These are phyloP conservation scores for Calvatia gigantea DNA, from an alignment of 768 basidiomycete genomes.

Conservation along the genomic window DNA sequence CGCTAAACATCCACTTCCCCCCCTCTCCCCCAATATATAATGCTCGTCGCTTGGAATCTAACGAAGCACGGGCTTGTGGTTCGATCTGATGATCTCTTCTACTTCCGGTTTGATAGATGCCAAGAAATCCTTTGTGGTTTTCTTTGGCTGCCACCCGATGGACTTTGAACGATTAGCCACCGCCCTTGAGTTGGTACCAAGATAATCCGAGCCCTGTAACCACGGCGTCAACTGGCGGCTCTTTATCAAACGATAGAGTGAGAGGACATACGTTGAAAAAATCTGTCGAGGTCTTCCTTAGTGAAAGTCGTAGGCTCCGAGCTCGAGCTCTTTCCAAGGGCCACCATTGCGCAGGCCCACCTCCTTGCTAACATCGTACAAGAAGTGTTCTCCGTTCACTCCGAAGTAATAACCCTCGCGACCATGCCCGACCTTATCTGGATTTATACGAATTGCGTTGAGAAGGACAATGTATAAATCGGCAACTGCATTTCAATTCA, in stretches of 20 bases:
- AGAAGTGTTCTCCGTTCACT: conserved; percentile 43
- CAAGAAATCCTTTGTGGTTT: conserved; percentile 46
- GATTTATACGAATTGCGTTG: conserved; percentile 26
- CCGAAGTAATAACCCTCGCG: conserved; percentile 46
- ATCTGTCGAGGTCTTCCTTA: conserved; percentile 40
- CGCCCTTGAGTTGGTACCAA: conserved; percentile 38
- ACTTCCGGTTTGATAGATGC: conserved; percentile 45
- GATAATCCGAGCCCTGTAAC: conserved; percentile 13
- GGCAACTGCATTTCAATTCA: conserved; percentile 31
- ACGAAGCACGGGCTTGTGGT: background rate
- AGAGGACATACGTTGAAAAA: conserved; percentile 23
- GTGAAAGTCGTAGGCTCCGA: conserved; percentile 44
- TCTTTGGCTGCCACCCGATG: conserved; percentile 52
- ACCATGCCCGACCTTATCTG: conserved; percentile 35
- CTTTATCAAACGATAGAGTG: background rate
- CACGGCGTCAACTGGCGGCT: background rate
- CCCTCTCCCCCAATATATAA: no score
- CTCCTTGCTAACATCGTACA: conserved; percentile 32
- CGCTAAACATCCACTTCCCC: no score
- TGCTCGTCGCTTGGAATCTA: no score
- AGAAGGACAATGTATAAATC: conserved; percentile 40
- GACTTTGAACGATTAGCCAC: conserved; percentile 36
- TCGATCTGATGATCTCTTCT: conserved; percentile 16
- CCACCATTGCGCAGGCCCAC: conserved; percentile 36
- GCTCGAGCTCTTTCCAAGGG: conserved; percentile 30